Conservation (phyloP, 352 stramenopile genomes). For the Phytopythium mirpurense region DNA sequence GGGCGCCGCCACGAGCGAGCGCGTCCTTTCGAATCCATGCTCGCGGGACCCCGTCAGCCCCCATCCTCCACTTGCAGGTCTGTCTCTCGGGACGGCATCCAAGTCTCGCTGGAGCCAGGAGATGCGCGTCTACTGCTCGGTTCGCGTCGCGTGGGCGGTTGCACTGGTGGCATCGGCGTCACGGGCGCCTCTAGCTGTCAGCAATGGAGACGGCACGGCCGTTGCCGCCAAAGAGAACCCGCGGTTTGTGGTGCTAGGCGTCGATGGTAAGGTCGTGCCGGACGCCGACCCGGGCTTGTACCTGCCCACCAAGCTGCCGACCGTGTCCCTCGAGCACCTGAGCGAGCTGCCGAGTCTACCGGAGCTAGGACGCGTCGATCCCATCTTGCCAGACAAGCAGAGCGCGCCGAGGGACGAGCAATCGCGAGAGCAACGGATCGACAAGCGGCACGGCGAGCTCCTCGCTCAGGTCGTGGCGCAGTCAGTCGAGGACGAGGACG, state of each 20-base stretch:
- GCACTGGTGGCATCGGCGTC: neutral
- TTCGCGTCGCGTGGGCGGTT: neutral
- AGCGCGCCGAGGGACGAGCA: too few relatives aligned
- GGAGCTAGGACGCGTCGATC: too few relatives aligned
- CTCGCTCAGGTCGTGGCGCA: neutral
- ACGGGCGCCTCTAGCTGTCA: slow-evolving; percentile 7
- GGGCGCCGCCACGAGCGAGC: neutral
- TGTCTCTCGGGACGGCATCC: too few relatives aligned
- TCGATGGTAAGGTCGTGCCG: slow-evolving; percentile 24
- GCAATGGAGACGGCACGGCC: slow-evolving; percentile 6
- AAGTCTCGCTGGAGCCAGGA: neutral
- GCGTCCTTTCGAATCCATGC: neutral
- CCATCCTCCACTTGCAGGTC: too few relatives aligned
- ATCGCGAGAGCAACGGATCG: neutral
- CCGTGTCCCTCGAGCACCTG: neutral
- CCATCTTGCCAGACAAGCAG: too few relatives aligned
- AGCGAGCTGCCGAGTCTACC: neutral
- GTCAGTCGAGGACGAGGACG: slow-evolving; percentile 12
- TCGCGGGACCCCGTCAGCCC: too few relatives aligned
- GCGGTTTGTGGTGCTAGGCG: slow-evolving; percentile 29
- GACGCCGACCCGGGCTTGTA: slow-evolving; percentile 27
- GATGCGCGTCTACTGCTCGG: neutral
- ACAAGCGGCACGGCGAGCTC: neutral
- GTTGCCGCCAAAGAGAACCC: slow-evolving; percentile 12
- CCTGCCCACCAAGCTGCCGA: slow-evolving; percentile 13